Evolutionary conservation across 164 flowering plant species (phyloP).

Genomic region (Kalanchoe fedtschenkoi): DNA sequence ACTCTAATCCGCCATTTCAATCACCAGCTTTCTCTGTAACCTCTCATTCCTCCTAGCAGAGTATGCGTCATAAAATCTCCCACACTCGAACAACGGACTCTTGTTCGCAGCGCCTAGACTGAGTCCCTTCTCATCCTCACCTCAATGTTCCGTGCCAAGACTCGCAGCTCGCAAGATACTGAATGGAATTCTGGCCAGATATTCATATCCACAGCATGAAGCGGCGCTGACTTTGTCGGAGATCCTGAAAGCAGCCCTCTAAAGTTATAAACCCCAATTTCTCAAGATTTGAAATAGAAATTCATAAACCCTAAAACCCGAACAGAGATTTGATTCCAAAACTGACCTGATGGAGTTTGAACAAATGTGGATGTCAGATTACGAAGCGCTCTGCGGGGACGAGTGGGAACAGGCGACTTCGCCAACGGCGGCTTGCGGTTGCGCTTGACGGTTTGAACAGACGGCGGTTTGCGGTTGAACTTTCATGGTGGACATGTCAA

Average conservation of each 20-base stretch:
- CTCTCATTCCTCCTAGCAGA: no score
- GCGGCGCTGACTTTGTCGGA: slow-evolving; percentile 27
- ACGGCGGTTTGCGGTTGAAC: no score
- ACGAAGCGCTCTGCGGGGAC: neutral
- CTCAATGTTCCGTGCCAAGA: slow-evolving; percentile 61
- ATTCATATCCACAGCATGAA: slow-evolving; percentile 22
- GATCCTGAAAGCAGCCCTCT: slow-evolving; percentile 32
- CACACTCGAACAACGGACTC: slow-evolving; percentile 54
- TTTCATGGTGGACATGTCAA: no score
- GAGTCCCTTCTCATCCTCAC: slow-evolving; percentile 10
- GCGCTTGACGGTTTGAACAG: no score
- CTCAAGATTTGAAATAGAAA: no score
- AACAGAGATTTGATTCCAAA: neutral
- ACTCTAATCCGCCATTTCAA: slow-evolving; percentile 20
- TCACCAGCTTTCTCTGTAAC: slow-evolving; percentile 52
- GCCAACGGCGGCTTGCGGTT: neutral
- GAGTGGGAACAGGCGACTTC: neutral
- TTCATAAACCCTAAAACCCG: neutral
- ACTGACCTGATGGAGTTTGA: neutral
- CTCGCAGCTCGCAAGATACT: slow-evolving; percentile 47
- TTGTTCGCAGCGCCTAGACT: slow-evolving; percentile 6
- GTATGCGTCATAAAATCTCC: slow-evolving; percentile 69
- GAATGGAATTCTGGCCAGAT: slow-evolving; percentile 49
- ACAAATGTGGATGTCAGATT: neutral
- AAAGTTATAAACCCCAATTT: no score